These are phyloP conservation scores for Cavenderia fasciculata DNA, from an alignment of 78 protist species.

Conservation along the genomic window DNA sequence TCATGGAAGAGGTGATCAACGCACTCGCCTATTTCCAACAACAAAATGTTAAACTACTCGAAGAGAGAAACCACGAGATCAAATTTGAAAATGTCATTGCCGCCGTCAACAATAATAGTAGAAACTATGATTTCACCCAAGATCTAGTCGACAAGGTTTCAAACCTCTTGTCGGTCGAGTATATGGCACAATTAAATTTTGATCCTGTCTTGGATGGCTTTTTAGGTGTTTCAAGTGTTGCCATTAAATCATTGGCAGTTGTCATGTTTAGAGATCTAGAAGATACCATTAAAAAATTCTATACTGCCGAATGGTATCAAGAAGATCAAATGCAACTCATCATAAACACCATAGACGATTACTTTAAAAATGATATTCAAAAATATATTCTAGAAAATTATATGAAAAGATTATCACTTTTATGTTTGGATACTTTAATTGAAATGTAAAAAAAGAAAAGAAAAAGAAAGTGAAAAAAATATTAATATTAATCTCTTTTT, in stretches of 20 bases:
- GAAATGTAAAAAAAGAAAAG: conserved; percentile 22
- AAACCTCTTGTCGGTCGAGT: conserved; percentile 13
- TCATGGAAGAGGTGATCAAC: conserved; percentile 46
- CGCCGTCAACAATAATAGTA: conserved; percentile 52
- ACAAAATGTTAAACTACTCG: background rate
- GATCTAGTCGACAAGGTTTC: conserved; percentile 48
- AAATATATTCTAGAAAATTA: conserved; percentile 50
- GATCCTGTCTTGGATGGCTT: conserved; percentile 69
- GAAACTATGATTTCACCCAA: conserved; percentile 25
- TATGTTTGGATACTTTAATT: conserved; percentile 64
- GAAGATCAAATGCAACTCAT: conserved; percentile 61
- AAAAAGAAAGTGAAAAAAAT: background rate
- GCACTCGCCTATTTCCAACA: conserved; percentile 56
- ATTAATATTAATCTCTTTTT: background rate
- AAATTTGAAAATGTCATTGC: conserved; percentile 70
- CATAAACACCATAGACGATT: conserved; percentile 59
- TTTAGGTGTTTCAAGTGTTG: conserved; percentile 39
- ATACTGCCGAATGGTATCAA: conserved; percentile 17
- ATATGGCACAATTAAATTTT: conserved; percentile 38
- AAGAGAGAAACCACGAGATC: conserved; percentile 55
- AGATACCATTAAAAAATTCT: conserved; percentile 42
- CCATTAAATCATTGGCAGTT: background rate
- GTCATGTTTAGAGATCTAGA: conserved; percentile 61
- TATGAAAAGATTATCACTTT: conserved; percentile 47
- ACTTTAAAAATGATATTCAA: conserved; percentile 53